A percentile compares a stretch with the other conserved stretches of the same genome.
phyloP scores from a whole-genome alignment of 768 basidiomycete genomes.

The Heimioporus sp. region DNA sequence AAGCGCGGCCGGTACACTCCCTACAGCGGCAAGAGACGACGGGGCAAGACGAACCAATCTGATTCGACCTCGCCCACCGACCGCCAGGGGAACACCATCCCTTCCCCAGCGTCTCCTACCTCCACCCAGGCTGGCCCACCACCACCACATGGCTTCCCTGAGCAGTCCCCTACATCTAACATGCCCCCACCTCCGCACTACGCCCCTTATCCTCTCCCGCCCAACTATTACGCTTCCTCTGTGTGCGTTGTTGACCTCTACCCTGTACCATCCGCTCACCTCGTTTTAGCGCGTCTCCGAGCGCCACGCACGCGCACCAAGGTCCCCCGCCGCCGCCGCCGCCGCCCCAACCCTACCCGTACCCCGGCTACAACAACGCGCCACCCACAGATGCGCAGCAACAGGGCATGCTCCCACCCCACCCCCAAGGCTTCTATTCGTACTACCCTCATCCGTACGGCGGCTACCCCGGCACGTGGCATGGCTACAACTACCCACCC shows the following conservation, averaged over 20 bases:
- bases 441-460: slow-evolving; percentile 34
- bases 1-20: slow-evolving; percentile 49
- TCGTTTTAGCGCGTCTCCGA: slow-evolving; percentile 17
- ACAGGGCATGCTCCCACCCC: slow-evolving; percentile 18
- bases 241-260: slow-evolving; percentile 16
- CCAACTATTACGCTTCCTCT: slow-evolving; percentile 32
- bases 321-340: slow-evolving; percentile 16
- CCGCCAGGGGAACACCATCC: slow-evolving; percentile 18
- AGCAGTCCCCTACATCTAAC: slow-evolving; percentile 22
- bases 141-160: slow-evolving; percentile 28
- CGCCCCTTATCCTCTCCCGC: slow-evolving; percentile 31
- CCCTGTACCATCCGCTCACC: slow-evolving; percentile 13
- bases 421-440: slow-evolving; percentile 27
- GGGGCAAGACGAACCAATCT: slow-evolving; percentile 27
- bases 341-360: slow-evolving; percentile 21
- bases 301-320: slow-evolving; percentile 22
- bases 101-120: slow-evolving; percentile 32
- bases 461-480: slow-evolving; percentile 30
- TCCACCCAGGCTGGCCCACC: slow-evolving; percentile 23
- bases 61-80: slow-evolving; percentile 33
- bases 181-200: slow-evolving; percentile 30
- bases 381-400: slow-evolving; percentile 27
- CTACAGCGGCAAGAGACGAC: slow-evolving; percentile 43
- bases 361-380: slow-evolving; percentile 20
- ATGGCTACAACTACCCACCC: slow-evolving; percentile 32